Conservation (phyloP, 2,329 filamentous ascomycete genomes). For the Colletotrichum paranaense region DNA sequence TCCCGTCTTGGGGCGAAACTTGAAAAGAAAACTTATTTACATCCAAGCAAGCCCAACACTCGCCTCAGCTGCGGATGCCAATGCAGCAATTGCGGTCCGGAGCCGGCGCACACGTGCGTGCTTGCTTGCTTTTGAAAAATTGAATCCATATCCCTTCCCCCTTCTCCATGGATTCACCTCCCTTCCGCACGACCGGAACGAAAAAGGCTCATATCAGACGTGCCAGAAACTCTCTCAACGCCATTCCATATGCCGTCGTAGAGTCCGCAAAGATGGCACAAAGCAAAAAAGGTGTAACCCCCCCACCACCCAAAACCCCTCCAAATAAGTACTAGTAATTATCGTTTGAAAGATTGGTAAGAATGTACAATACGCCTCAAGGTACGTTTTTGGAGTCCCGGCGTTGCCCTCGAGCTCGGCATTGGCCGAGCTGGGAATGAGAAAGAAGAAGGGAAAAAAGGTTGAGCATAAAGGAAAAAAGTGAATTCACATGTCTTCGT, state of each 20-base stretch:
- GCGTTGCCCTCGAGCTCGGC: background rate
- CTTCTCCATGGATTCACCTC: background rate
- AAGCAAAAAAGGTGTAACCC: background rate
- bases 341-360: slow-evolving; percentile 27
- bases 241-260: slow-evolving; percentile 33
- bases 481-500: slow-evolving; percentile 47
- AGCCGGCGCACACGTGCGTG: background rate
- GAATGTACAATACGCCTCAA: slow-evolving; percentile 34
- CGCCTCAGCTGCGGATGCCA: background rate
- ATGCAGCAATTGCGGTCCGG: slow-evolving; percentile 1
- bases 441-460: background rate
- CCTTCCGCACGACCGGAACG: background rate
- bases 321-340: slow-evolving; percentile 31
- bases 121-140: background rate
- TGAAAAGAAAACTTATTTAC: background rate
- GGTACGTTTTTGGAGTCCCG: slow-evolving; percentile 1
- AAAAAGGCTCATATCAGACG: slow-evolving; percentile 6
- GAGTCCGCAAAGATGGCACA: slow-evolving; percentile 9
- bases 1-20: background rate
- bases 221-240: slow-evolving; percentile 12
- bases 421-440: slow-evolving; percentile 16
- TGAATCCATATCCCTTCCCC: background rate
- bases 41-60: slow-evolving; percentile 14
- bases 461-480: background rate
- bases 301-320: background rate